phyloP scores from a whole-genome alignment of 306 rosid species.

The Sophora flavescens region DNA sequence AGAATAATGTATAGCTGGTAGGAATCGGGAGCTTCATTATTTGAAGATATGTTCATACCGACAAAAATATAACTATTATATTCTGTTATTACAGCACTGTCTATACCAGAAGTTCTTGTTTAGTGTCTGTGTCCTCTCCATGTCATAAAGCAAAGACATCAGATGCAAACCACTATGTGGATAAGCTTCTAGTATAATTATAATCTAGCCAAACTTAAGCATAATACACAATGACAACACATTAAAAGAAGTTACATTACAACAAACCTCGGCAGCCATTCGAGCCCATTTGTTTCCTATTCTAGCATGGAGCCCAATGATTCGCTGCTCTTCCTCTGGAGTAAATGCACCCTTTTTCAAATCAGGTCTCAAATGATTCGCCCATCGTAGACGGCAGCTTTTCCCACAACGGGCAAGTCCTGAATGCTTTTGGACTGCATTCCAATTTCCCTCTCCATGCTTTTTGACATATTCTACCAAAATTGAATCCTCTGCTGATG shows the following conservation, averaged over 20 bases:
- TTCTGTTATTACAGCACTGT: neutral
- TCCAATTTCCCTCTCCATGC: slow-evolving; percentile 92
- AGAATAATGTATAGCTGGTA: neutral
- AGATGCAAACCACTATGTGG: slow-evolving; percentile 4
- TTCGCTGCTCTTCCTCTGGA: slow-evolving; percentile 65
- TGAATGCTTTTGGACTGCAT: slow-evolving; percentile 74
- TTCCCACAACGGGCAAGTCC: slow-evolving; percentile 88
- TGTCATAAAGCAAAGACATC: slow-evolving; percentile 13
- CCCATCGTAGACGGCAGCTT: slow-evolving; percentile 93
- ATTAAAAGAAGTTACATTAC: slow-evolving; percentile 6
- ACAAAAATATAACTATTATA: neutral
- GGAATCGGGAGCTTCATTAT: neutral
- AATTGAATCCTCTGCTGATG: slow-evolving; percentile 79
- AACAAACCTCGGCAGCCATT: slow-evolving; percentile 73
- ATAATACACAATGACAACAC: slow-evolving; percentile 17
- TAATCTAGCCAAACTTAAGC: slow-evolving; percentile 31
- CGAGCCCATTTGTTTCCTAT: slow-evolving; percentile 93
- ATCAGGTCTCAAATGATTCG: slow-evolving; percentile 84
- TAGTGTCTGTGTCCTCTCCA: neutral
- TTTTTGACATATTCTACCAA: slow-evolving; percentile 74
- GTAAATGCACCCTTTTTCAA: slow-evolving; percentile 80
- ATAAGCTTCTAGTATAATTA: slow-evolving; percentile 29
- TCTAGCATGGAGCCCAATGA: slow-evolving; percentile 68
- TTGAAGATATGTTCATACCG: neutral
- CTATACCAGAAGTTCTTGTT: slow-evolving; percentile 23